Conservation (phyloP, 2,329 filamentous ascomycete genomes). For the Mycocentrospora acerina region DNA sequence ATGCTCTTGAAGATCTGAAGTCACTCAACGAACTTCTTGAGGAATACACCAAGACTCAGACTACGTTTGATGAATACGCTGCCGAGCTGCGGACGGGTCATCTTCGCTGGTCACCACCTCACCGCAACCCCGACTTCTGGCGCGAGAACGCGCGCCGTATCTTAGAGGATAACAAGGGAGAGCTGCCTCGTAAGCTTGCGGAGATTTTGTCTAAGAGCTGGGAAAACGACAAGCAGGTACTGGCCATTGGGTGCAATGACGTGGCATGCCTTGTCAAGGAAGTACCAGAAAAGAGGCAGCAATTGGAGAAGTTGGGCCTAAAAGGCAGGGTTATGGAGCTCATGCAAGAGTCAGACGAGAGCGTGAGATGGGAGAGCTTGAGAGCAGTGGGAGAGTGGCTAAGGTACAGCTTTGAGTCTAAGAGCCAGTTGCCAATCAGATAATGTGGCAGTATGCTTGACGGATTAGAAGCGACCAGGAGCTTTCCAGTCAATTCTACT, state of each 20-base stretch:
- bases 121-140: conserved; percentile 87
- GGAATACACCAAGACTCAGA: conserved; percentile 75
- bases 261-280: conserved; percentile 86
- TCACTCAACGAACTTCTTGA: conserved; percentile 66
- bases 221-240: conserved; percentile 82
- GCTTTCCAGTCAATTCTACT: no score
- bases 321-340: conserved; percentile 90
- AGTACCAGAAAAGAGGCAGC: conserved; percentile 77
- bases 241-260: conserved; percentile 92
- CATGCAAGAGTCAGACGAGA: conserved; percentile 87
- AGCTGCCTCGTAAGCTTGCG: conserved; percentile 76
- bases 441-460: conserved; percentile 7
- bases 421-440: conserved; percentile 34
- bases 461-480: no score
- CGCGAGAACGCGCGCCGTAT: conserved; percentile 86
- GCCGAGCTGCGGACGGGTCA: conserved; percentile 85
- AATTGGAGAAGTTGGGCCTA: conserved; percentile 79
- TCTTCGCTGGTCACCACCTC: conserved; percentile 88
- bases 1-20: conserved; percentile 54
- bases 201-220: conserved; percentile 80
- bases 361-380: conserved; percentile 89
- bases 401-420: conserved; percentile 59
- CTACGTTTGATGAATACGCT: conserved; percentile 69
- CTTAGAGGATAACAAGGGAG: conserved; percentile 78
- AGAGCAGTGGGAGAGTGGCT: conserved; percentile 79